These are phyloP conservation scores for Clathrus columnatus DNA, from an alignment of 768 basidiomycete genomes.

Conservation along the genomic window DNA sequence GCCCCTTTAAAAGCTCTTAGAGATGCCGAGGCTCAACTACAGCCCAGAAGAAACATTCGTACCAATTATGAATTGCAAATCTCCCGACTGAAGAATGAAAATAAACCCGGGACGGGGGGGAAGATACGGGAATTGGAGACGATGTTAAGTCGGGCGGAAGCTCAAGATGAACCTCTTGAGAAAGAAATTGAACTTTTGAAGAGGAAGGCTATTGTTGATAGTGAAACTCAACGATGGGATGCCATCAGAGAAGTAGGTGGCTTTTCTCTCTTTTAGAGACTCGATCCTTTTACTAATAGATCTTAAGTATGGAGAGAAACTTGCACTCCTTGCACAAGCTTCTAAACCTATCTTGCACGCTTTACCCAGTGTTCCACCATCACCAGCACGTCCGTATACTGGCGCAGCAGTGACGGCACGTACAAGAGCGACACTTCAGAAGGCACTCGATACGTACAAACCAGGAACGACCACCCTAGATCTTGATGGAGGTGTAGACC, in stretches of 20 bases:
- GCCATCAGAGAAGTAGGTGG: slow-evolving; percentile 64
- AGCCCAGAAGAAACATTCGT: slow-evolving; percentile 56
- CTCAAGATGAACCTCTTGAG: slow-evolving; percentile 57
- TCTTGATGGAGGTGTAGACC: slow-evolving; percentile 41
- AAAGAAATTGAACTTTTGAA: slow-evolving; percentile 63
- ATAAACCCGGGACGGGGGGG: slow-evolving; percentile 54
- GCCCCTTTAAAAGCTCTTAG: slow-evolving; percentile 62
- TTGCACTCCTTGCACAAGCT: slow-evolving; percentile 65
- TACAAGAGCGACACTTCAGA: slow-evolving; percentile 65
- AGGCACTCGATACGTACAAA: slow-evolving; percentile 70
- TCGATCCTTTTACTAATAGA: not conserved
- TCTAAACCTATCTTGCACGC: slow-evolving; percentile 51
- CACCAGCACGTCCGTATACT: slow-evolving; percentile 43
- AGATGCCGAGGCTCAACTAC: slow-evolving; percentile 53
- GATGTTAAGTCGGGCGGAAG: slow-evolving; percentile 56
- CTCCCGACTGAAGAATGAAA: slow-evolving; percentile 54
- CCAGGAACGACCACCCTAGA: slow-evolving; percentile 50
- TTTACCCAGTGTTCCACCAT: slow-evolving; percentile 63
- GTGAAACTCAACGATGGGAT: slow-evolving; percentile 71
- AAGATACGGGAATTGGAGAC: slow-evolving; percentile 63
- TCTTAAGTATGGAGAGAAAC: slow-evolving; percentile 69
- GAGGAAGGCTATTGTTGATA: slow-evolving; percentile 67
- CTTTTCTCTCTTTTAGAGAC: not conserved
- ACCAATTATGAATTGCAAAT: slow-evolving; percentile 52
- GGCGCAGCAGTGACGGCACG: slow-evolving; percentile 58